Evolutionary conservation across 257 asterid genomes (phyloP).

Genomic region (Jaltomata sinuosa): DNA sequence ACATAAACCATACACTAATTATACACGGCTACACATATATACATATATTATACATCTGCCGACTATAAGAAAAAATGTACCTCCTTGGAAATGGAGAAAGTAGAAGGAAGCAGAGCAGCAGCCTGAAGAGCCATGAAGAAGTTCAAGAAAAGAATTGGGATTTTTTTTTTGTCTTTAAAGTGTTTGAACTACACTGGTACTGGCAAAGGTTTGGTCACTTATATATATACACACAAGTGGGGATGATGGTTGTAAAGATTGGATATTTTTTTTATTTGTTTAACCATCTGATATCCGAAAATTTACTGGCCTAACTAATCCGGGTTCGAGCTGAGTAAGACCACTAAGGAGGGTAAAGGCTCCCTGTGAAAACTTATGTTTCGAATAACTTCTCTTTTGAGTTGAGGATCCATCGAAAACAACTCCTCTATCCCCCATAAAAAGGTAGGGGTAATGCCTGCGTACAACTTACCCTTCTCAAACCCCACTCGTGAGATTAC

Average conservation of each 20-base stretch:
- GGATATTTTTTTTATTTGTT: background rate
- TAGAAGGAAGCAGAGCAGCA: slow-evolving; percentile 55
- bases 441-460: no score
- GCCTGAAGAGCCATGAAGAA: slow-evolving; percentile 70
- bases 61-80: background rate
- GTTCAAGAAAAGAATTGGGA: background rate
- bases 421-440: no score
- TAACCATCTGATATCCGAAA: no score
- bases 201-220: background rate
- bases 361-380: no score
- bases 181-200: slow-evolving; percentile 10
- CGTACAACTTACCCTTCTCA: no score
- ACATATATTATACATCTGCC: background rate
- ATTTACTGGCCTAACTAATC: background rate
- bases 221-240: slow-evolving; percentile 8
- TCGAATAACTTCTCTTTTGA: no score
- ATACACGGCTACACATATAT: background rate
- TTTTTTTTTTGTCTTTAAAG: background rate
- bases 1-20: background rate
- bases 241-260: background rate
- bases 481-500: no score
- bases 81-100: slow-evolving; percentile 65
- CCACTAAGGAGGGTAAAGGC: background rate
- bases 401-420: no score
- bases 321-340: background rate